These are phyloP conservation scores for Schizonepeta tenuifolia DNA, from an alignment of 257 asterid genomes.

Conservation along the genomic window DNA sequence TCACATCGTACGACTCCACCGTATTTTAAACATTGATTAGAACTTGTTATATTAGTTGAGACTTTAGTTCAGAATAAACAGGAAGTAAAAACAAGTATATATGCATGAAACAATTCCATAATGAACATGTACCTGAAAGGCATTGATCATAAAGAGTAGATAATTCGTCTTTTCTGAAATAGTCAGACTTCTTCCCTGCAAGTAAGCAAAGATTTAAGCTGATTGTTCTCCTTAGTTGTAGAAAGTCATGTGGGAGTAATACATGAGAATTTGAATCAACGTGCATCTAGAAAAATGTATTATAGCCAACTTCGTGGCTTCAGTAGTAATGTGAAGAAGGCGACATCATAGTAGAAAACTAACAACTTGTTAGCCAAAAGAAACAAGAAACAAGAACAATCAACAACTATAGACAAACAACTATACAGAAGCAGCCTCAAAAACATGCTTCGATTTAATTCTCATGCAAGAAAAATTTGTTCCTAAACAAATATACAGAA, in stretches of 20 bases:
- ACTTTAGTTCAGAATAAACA: constrained; percentile 23
- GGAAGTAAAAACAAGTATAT: not conserved
- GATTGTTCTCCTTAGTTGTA: constrained; percentile 9
- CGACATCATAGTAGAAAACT: not conserved
- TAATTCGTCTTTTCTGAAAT: constrained; percentile 94
- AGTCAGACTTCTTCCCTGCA: constrained; percentile 89
- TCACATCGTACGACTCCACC: no score
- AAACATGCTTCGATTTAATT: not conserved
- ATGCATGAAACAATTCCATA: constrained; percentile 9
- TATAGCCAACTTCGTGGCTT: constrained; percentile 21
- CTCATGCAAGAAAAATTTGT: not conserved
- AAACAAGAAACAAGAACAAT: constrained; percentile 17
- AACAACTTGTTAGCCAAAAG: not conserved
- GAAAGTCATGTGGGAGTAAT: not conserved
- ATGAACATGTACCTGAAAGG: constrained; percentile 74
- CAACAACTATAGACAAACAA: not conserved
- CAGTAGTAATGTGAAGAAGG: not conserved
- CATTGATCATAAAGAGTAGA: constrained; percentile 95
- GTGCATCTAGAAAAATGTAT: constrained; percentile 15
- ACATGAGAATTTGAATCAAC: constrained; percentile 21
- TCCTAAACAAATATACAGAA: not conserved
- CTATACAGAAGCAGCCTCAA: not conserved
- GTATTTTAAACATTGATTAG: not conserved
- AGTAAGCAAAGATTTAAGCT: constrained; percentile 25
- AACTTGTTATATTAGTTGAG: constrained; percentile 5